These are phyloP conservation scores for Nicotiana obtusifolia DNA, from an alignment of 257 asterid genomes.

Conservation along the genomic window DNA sequence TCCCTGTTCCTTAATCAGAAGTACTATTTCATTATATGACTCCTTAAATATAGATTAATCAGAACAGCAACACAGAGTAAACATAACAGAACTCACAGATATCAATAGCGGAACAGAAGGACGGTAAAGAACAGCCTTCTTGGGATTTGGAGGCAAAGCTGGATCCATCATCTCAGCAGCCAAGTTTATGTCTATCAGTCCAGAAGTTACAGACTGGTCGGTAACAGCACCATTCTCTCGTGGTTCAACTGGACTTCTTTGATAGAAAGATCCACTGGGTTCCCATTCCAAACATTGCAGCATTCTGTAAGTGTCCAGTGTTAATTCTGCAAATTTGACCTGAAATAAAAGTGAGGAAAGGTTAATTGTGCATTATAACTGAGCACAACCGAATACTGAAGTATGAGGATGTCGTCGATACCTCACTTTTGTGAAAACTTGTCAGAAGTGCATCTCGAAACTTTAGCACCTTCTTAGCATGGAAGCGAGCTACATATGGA, in stretches of 20 bases:
- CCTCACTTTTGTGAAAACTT: constrained; percentile 92
- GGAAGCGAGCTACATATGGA: constrained; percentile 79
- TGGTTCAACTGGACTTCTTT: constrained; percentile 48
- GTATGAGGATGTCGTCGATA: constrained; percentile 15
- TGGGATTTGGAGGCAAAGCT: constrained; percentile 90
- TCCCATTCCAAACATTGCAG: constrained; percentile 99
- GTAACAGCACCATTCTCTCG: constrained; percentile 52
- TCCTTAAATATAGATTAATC: neutral
- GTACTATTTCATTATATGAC: neutral
- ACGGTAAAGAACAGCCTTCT: constrained; percentile 78
- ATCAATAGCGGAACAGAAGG: constrained; percentile 77
- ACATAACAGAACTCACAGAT: constrained; percentile 54
- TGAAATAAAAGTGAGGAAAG: constrained; percentile 20
- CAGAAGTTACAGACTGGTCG: constrained; percentile 79
- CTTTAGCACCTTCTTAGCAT: constrained; percentile 87
- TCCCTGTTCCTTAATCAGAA: constrained; percentile 8
- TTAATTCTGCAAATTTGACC: constrained; percentile 92
- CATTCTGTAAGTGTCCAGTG: constrained; percentile 92
- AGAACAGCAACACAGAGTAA: neutral
- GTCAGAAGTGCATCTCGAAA: constrained; percentile 83
- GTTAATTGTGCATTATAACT: neutral
- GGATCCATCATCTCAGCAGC: constrained; percentile 91
- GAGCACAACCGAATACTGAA: neutral
- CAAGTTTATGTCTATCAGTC: constrained; percentile 74
- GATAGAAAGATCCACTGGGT: constrained; percentile 80